Evolutionary conservation across 2,329 filamentous ascomycete genomes (phyloP), one percentile per base, ranked within the genome.

Genomic region (Paecilomyces formosus): DNA sequence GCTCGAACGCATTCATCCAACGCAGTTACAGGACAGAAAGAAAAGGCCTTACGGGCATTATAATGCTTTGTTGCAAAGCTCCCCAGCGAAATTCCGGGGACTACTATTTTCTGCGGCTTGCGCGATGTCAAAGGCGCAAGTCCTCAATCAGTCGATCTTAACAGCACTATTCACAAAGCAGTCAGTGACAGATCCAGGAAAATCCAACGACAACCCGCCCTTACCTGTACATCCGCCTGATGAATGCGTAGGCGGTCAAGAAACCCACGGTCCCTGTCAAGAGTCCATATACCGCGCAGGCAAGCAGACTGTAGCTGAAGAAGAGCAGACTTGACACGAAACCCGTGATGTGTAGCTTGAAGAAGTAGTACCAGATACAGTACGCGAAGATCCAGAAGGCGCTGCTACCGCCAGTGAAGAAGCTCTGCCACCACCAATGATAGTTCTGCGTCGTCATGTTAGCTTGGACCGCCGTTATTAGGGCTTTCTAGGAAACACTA

Each of bases 391-490:
- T 84, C 90, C 90, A 96, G 60, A 90, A 73, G 6, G 88, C 84
- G 65, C 87, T 90, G 65, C 87, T 85, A 54, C 87, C 88, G 52
- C 91, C 91, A 8, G 92, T 84, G 54, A 90, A 75, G 77, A 96
- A 94, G 55, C 88, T 90, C 72, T 90, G 88, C 90, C 90, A 95
- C 89, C 89, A 94, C 91, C 91, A 96, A 71, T 90, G 84, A 74
- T 94, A 88, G 73, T 95, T 92, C 81, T 85, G 26, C 22, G 9
- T 11, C 4, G n/a, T 45, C 18, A 8, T 6, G n/a, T 45, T 45
- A 45, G 39, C 39, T 45, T 8, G n/a, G 39, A 45, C 18, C 5
- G 8, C 18, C 8, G n/a, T 45, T 9, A 3, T n/a, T 26, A 31
- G 30, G 30, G 30, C 5, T 45, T 45, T 8, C 13, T n/a, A 11